phyloP scores from a whole-genome alignment of 2,329 filamentous ascomycete species.

The Venturia pyrina region DNA sequence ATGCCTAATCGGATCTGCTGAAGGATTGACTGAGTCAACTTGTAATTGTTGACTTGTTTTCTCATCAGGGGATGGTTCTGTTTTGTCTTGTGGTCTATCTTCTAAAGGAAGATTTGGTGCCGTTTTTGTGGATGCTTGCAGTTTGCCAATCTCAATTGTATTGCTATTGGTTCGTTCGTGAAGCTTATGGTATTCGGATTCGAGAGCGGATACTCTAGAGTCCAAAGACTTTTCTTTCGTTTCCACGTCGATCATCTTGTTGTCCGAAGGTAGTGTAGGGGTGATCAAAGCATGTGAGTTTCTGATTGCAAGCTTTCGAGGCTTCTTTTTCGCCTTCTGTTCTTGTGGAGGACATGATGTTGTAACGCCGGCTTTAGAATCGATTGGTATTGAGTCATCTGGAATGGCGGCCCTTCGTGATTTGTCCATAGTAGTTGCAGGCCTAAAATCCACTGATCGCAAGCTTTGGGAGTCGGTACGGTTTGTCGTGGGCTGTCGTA shows the following conservation, averaged over 20 bases:
- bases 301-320: slow-evolving; percentile 3
- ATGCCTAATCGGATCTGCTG: neutral
- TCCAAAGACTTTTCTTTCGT: neutral
- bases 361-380: neutral
- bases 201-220: neutral
- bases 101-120: neutral
- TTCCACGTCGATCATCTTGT: neutral
- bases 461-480: neutral
- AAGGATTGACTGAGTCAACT: neutral
- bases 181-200: neutral
- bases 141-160: neutral
- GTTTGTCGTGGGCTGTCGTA: neutral
- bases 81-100: neutral
- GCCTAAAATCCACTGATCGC: neutral
- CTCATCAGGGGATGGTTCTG: neutral
- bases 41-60: neutral
- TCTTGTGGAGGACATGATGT: neutral
- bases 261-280: neutral
- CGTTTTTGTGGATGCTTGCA: neutral
- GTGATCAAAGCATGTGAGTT: neutral
- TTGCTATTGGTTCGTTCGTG: slow-evolving; percentile 2
- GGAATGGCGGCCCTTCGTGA: neutral
- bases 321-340: neutral
- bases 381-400: neutral
- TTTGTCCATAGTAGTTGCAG: neutral